Evolutionary conservation across 176 grass and related monocot species (phyloP).

Genomic region (Musa acuminata): DNA sequence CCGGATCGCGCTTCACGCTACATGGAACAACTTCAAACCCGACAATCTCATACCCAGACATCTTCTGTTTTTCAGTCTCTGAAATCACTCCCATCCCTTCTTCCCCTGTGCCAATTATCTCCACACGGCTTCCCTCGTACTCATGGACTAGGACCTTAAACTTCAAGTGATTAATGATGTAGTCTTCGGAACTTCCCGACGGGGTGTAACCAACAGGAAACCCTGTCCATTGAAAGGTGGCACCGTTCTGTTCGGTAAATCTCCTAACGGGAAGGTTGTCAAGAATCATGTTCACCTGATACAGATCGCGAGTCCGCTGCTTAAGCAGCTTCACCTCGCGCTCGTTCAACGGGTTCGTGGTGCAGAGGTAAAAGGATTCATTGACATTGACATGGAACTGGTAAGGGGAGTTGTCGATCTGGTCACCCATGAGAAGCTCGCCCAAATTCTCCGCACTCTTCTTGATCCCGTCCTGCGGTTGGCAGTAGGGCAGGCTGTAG

Average conservation of each 20-base stretch:
- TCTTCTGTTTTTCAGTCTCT: background rate
- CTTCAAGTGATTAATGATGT: slow-evolving; percentile 11
- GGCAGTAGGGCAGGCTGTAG: slow-evolving; percentile 5
- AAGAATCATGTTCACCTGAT: slow-evolving; percentile 12
- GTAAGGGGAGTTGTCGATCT: slow-evolving; percentile 5
- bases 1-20: background rate
- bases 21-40: background rate
- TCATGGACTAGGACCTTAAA: slow-evolving; percentile 2
- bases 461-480: background rate
- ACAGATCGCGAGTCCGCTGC: slow-evolving; percentile 1
- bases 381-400: slow-evolving; percentile 1
- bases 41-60: background rate
- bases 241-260: background rate
- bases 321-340: background rate
- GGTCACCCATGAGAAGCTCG: slow-evolving; percentile 6
- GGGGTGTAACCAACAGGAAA: slow-evolving; percentile 3
- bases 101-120: background rate
- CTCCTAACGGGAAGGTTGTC: slow-evolving; percentile 8
- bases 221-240: background rate
- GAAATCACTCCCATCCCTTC: background rate
- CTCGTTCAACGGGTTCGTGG: background rate
- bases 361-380: slow-evolving; percentile 2
- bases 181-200: background rate
- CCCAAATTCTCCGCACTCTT: slow-evolving; percentile 14
- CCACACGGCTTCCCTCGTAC: background rate